These are phyloP conservation scores for Acer negundo DNA, from an alignment of 345 rosid genomes.

Conservation along the genomic window DNA sequence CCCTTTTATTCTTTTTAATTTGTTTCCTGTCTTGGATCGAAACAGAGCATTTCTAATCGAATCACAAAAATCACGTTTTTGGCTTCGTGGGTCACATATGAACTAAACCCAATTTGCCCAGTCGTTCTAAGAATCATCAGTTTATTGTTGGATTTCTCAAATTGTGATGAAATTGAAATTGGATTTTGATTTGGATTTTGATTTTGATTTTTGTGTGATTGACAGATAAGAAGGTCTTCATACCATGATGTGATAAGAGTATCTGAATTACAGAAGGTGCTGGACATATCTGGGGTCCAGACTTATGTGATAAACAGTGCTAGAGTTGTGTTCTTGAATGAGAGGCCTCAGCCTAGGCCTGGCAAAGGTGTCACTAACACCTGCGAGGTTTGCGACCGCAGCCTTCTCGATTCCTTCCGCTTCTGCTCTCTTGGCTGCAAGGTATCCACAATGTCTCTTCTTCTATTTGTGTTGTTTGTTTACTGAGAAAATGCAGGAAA, in stretches of 20 bases:
- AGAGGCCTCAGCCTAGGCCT: constrained; percentile 97
- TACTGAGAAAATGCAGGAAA: constrained; percentile 9
- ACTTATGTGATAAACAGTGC: constrained; percentile 99
- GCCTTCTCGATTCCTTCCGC: constrained; percentile 89
- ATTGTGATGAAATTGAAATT: not conserved
- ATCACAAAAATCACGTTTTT: not conserved
- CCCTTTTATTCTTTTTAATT: not conserved
- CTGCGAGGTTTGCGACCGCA: constrained; percentile 90
- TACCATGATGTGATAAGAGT: constrained; percentile 99
- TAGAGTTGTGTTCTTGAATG: constrained; percentile 89
- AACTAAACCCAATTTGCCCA: too few species aligned
- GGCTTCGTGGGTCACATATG: not conserved
- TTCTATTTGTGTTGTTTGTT: constrained; percentile 16
- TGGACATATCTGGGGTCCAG: constrained; percentile 90
- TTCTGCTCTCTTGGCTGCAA: constrained; percentile 99
- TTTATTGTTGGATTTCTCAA: not conserved
- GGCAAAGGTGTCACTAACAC: constrained; percentile 94
- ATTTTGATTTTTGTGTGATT: too few species aligned
- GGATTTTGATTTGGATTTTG: not conserved
- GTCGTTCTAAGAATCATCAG: not conserved
- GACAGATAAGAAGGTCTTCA: constrained; percentile 95
- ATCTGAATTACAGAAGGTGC: constrained; percentile 78
- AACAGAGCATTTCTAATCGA: not conserved
- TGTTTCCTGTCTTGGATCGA: not conserved
- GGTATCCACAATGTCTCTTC: constrained; percentile 41